Evolutionary conservation across 2,329 filamentous ascomycete species (phyloP), one percentile per base, ranked within the genome.

Genomic region (Monilinia vaccinii-corymbosi): DNA sequence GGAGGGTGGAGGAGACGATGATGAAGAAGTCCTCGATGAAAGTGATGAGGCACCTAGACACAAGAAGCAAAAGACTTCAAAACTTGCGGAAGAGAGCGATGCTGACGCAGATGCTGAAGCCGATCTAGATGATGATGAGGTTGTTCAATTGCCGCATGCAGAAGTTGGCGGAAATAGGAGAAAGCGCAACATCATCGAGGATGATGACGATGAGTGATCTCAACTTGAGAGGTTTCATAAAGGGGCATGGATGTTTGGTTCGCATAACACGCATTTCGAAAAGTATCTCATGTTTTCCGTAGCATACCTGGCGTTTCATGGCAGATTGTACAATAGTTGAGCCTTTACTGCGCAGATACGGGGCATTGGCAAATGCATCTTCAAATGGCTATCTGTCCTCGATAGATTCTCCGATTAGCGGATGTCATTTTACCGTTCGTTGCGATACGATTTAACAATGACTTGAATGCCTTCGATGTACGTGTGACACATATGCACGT

Each of bases 151-250:
- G 11, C 67, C 71, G 6, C 57, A 59, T 47, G 48, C 57, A 34
- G 69, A 70, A 46, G 40, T 75, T 38, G 59, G 64, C 49, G 67
- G 64, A 23, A 69, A 80, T 59, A 72, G 78, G 61, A 75, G 77
- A 55, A 79, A 82, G 68, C 77, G 82, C 62, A 78, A 81, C 65
- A 77, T 86, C 64, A 76, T 86, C 61, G 81, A 84, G 58, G 82
- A 85, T 60, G 82, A 85, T 45, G 81, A 83, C 46, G 77, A 78
- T 55, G 67, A 72, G 36, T 65, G 60, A 63, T 45, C n/a, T 44
- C 51, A 23, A 53, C 18, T 42, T 16, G 38, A 31, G 18, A 16
- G n/a, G 25, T 31, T 31, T 42, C n/a, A 31, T 42, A 31, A 36
- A 36, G 25, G 50, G 18, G n/a, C 50, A 16, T 50, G 51, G 36